These are phyloP conservation scores for Lentinula edodes DNA, from an alignment of 768 basidiomycete genomes.

Conservation along the genomic window DNA sequence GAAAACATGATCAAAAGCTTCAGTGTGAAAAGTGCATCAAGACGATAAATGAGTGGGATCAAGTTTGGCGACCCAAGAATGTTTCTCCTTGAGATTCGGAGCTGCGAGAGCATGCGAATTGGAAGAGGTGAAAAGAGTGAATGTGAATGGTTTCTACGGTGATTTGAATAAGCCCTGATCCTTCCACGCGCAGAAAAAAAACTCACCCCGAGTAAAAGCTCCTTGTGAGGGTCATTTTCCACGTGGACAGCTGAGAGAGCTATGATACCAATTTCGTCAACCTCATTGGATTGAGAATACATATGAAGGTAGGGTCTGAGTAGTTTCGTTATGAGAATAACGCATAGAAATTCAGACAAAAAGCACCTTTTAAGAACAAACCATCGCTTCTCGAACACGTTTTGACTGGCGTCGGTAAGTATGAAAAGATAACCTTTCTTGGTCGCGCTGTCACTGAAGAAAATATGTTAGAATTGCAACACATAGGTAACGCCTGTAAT, in stretches of 20 bases:
- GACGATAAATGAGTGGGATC: conserved; percentile 70
- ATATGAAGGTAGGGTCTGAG: conserved; percentile 85
- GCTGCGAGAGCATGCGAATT: conserved; percentile 91
- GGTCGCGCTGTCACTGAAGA: conserved; percentile 65
- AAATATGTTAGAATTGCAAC: background rate
- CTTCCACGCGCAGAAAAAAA: background rate
- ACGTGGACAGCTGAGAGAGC: conserved; percentile 82
- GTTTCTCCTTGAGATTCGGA: conserved; percentile 74
- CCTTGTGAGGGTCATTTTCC: conserved; percentile 83
- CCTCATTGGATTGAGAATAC: conserved; percentile 78
- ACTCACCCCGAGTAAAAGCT: conserved; percentile 79
- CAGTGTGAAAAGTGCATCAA: conserved; percentile 15
- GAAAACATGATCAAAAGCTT: background rate
- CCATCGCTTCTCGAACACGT: conserved; percentile 80
- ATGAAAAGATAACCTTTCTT: conserved; percentile 83
- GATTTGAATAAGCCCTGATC: background rate
- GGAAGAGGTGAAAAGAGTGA: conserved; percentile 87
- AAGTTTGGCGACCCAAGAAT: conserved; percentile 78
- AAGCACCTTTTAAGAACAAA: conserved; percentile 79
- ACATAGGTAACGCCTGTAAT: background rate
- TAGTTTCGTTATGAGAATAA: conserved; percentile 4
- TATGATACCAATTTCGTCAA: conserved; percentile 79
- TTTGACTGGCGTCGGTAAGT: conserved; percentile 72
- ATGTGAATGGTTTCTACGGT: conserved; percentile 72
- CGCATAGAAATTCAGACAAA: background rate